A percentile compares a stretch with the other conserved stretches of the same genome.
Evolutionary conservation across 495 filamentous ascomycete genomes (phyloP).

Genomic region (Copromyces sp.): DNA sequence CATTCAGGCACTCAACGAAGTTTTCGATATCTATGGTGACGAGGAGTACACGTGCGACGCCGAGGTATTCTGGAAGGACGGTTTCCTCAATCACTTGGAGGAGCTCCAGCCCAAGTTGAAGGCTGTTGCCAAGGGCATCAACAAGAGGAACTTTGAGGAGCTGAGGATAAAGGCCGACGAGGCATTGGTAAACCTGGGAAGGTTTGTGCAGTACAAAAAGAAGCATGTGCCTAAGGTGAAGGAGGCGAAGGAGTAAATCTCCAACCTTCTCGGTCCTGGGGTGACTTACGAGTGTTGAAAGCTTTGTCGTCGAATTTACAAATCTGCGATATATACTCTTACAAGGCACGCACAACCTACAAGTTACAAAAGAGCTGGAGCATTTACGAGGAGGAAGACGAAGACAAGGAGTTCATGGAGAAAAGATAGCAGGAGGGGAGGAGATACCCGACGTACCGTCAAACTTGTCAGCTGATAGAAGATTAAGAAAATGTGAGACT

Average conservation of each 20-base stretch:
- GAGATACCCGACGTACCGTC: background rate
- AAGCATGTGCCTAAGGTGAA: constrained; percentile 26
- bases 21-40: constrained; percentile 55
- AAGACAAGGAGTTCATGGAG: background rate
- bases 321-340: background rate
- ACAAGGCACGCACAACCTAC: background rate
- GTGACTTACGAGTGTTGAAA: background rate
- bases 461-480: background rate
- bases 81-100: constrained; percentile 48
- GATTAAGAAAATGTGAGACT: background rate
- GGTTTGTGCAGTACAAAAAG: constrained; percentile 53
- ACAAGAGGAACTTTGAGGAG: constrained; percentile 43
- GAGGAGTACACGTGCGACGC: constrained; percentile 41
- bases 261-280: background rate
- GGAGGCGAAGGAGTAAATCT: background rate
- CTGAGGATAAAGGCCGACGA: constrained; percentile 46
- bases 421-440: background rate
- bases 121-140: constrained; percentile 42
- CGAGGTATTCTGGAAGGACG: constrained; percentile 50
- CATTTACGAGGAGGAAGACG: background rate
- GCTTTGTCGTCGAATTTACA: background rate
- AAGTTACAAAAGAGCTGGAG: background rate
- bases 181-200: constrained; percentile 41
- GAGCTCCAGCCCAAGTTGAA: constrained; percentile 38
- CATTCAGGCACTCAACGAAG: constrained; percentile 48